phyloP scores from a whole-genome alignment of 305 asterid genomes.

The Striga hermonthica region DNA sequence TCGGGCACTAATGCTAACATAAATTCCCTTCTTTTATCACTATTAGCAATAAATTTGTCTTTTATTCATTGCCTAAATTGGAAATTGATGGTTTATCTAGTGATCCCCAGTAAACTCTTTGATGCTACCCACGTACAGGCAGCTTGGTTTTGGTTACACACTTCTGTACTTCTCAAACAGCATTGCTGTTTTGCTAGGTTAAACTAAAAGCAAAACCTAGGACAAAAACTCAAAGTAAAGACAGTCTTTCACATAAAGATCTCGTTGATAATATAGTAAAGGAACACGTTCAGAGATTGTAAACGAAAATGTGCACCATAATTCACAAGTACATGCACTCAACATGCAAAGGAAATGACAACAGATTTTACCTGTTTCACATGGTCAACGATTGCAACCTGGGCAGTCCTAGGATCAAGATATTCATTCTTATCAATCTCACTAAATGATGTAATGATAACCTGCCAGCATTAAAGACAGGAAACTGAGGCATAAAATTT shows the following conservation, averaged over 20 bases:
- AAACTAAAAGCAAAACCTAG: neutral
- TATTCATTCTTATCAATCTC: conserved; percentile 76
- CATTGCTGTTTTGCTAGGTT: conserved; percentile 12
- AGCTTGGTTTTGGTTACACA: conserved; percentile 1
- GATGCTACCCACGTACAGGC: conserved; percentile 21
- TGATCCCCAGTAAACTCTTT: conserved; percentile 4
- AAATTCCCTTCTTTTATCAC: conserved; percentile 7
- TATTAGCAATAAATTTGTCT: conserved; percentile 8
- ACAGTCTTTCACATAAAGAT: neutral
- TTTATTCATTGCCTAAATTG: conserved; percentile 5
- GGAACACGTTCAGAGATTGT: conserved; percentile 11
- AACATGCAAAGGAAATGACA: neutral
- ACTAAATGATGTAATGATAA: conserved; percentile 62
- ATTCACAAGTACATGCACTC: neutral
- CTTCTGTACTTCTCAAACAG: neutral
- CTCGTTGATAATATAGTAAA: conserved; percentile 1
- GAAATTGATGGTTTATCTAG: neutral
- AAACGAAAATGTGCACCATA: neutral
- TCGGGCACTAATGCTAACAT: too few relatives aligned
- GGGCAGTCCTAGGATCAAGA: conserved; percentile 93
- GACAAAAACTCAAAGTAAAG: neutral
- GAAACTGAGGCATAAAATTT: conserved; percentile 21
- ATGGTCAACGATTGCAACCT: conserved; percentile 85
- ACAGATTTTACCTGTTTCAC: conserved; percentile 63
- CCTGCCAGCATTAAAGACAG: conserved; percentile 47